Evolutionary conservation across 768 basidiomycete genomes (phyloP).

Genomic region (Boletus rubescentipes): DNA sequence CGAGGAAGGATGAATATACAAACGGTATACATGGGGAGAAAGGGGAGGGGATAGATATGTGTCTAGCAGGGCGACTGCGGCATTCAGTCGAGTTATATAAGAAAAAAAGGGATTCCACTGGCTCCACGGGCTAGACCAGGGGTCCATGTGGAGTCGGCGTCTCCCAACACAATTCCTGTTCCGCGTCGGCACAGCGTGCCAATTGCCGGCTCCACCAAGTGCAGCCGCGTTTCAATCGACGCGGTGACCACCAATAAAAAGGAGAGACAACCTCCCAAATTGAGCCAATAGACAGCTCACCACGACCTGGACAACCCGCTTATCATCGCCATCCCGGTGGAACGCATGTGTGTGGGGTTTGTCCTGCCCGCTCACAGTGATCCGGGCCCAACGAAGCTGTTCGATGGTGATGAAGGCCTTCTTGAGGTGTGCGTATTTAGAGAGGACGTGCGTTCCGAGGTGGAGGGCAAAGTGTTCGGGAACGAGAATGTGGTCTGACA

Average conservation of each 20-base stretch:
- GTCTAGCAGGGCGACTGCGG: neutral
- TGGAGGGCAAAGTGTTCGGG: constrained; percentile 89
- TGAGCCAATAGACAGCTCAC: constrained; percentile 33
- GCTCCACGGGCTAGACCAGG: constrained; percentile 26
- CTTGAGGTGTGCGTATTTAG: constrained; percentile 73
- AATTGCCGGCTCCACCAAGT: constrained; percentile 20
- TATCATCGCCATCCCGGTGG: constrained; percentile 88
- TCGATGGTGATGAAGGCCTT: constrained; percentile 72
- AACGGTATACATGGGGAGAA: neutral
- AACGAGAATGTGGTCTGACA: constrained; percentile 80
- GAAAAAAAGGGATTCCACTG: neutral
- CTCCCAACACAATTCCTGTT: neutral
- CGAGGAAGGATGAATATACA: neutral
- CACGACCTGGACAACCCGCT: constrained; percentile 61
- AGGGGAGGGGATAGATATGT: neutral
- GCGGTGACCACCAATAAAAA: neutral
- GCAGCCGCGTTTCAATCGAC: constrained; percentile 10
- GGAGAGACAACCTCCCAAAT: constrained; percentile 1
- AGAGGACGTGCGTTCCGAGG: constrained; percentile 78
- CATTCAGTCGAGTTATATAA: constrained; percentile 16
- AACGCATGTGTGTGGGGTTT: constrained; percentile 78
- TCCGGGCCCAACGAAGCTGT: constrained; percentile 82
- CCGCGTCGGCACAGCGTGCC: constrained; percentile 6
- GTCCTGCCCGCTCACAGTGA: constrained; percentile 47
- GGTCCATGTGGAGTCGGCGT: constrained; percentile 20